These are phyloP conservation scores for Trichoderma afroharzianum DNA, from an alignment of 2,329 filamentous ascomycete species.

Conservation along the genomic window DNA sequence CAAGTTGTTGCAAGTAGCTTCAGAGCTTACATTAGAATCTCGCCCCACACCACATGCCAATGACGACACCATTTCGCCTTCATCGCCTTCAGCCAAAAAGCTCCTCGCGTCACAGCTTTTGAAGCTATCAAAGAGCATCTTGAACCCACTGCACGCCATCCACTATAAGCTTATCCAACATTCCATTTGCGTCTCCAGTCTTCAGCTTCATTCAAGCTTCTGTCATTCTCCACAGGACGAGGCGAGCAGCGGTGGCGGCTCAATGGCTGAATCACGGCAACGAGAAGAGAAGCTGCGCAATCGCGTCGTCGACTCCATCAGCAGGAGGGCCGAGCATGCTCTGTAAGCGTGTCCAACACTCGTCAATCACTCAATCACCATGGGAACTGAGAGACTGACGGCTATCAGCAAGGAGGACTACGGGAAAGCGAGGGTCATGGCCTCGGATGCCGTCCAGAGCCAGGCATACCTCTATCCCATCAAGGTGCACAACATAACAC, in stretches of 20 bases:
- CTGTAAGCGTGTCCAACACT: conserved; percentile 34
- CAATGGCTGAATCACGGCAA: conserved; percentile 20
- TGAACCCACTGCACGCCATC: neutral
- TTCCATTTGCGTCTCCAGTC: neutral
- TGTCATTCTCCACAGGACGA: neutral
- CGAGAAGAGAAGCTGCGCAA: conserved; percentile 23
- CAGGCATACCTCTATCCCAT: conserved; percentile 84
- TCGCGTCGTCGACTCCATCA: conserved; percentile 38
- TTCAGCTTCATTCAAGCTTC: neutral
- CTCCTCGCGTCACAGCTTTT: neutral
- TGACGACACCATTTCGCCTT: conserved; percentile 10
- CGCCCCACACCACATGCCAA: conserved; percentile 13
- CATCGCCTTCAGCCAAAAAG: neutral
- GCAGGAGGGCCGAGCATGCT: conserved; percentile 48
- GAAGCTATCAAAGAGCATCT: neutral
- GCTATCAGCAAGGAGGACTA: conserved; percentile 63
- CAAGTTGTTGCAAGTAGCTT: neutral
- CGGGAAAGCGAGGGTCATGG: conserved; percentile 58
- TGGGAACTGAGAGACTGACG: neutral
- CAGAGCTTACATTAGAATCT: neutral
- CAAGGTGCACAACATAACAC: conserved; percentile 44
- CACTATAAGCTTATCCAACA: neutral
- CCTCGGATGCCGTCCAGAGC: conserved; percentile 68
- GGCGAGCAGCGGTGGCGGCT: neutral
- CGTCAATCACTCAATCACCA: neutral